phyloP scores from a whole-genome alignment of 306 rosid genomes.

The Cajanus cajan region DNA sequence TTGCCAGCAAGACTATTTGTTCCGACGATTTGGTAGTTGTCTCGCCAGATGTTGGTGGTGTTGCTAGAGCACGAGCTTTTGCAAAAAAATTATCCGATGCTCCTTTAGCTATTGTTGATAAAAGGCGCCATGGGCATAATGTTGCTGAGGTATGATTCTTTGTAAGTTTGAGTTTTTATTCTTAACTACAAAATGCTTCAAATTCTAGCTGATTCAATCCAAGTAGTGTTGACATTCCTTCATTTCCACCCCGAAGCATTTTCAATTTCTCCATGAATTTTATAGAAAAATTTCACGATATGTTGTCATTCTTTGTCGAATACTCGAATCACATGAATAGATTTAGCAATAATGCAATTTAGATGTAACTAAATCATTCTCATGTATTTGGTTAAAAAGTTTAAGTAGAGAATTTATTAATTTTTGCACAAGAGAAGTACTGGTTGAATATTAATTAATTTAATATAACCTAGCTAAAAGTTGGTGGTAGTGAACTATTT shows the following conservation, averaged over 20 bases:
- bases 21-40: constrained; percentile 95
- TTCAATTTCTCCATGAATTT: not conserved
- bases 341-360: not conserved
- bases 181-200: not conserved
- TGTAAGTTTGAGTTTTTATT: not conserved
- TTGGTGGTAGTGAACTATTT: not conserved
- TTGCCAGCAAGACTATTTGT: constrained; percentile 93
- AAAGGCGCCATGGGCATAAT: constrained; percentile 94
- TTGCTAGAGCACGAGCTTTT: constrained; percentile 97
- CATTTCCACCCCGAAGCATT: not conserved
- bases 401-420: not conserved
- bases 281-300: not conserved
- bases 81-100: constrained; percentile 98
- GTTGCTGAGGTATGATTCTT: constrained; percentile 70
- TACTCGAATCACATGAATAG: not conserved
- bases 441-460: not conserved
- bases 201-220: not conserved
- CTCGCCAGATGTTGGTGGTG: constrained; percentile 99
- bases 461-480: not conserved
- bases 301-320: not conserved
- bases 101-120: constrained; percentile 96
- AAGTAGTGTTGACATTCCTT: not conserved
- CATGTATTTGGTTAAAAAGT: not conserved
- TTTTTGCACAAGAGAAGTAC: not conserved
- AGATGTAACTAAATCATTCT: not conserved